A percentile compares a stretch with the other conserved stretches of the same genome.
Conservation (phyloP, 2,329 filamentous ascomycete species). For the Pestalotiopsis fici region DNA sequence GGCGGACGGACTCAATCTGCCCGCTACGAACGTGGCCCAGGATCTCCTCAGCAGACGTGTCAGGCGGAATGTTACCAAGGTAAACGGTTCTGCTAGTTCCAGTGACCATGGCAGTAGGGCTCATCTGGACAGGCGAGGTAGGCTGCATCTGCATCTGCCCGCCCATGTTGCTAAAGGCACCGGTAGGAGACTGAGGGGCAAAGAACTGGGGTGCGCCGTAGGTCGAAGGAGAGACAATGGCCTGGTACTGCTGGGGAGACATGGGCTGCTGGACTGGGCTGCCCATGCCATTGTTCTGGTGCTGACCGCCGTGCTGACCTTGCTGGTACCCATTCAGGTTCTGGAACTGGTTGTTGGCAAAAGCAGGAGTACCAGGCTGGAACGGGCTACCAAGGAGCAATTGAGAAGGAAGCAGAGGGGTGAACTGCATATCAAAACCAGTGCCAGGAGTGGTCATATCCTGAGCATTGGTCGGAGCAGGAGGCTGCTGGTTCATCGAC, state of each 20-base stretch:
- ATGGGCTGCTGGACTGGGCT: slow-evolving; percentile 78
- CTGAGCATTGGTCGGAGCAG: slow-evolving; percentile 54
- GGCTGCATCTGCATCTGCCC: slow-evolving; percentile 63
- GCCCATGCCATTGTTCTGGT: slow-evolving; percentile 58
- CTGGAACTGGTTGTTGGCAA: slow-evolving; percentile 90
- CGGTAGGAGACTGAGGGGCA: slow-evolving; percentile 82
- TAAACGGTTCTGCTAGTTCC: slow-evolving; percentile 97
- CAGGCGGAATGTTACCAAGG: slow-evolving; percentile 95
- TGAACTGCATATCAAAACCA: slow-evolving; percentile 97
- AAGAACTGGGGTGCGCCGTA: slow-evolving; percentile 82
- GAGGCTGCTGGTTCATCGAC: slow-evolving; percentile 50
- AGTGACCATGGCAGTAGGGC: slow-evolving; percentile 73
- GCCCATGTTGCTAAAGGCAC: slow-evolving; percentile 66
- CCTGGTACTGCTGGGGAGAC: slow-evolving; percentile 82
- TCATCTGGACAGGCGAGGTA: slow-evolving; percentile 74
- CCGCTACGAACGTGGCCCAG: slow-evolving; percentile 94
- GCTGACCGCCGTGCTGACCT: slow-evolving; percentile 42
- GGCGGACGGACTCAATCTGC: slow-evolving; percentile 97
- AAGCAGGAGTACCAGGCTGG: slow-evolving; percentile 90
- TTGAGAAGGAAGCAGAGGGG: slow-evolving; percentile 90
- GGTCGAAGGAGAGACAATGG: slow-evolving; percentile 81
- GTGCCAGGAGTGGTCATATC: slow-evolving; percentile 87
- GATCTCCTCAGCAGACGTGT: slow-evolving; percentile 96
- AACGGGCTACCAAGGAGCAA: slow-evolving; percentile 94
- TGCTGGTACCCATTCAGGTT: slow-evolving; percentile 77